phyloP scores from a whole-genome alignment of 1,284 basidiomycete species.

The Marasmius tenuissimus region DNA sequence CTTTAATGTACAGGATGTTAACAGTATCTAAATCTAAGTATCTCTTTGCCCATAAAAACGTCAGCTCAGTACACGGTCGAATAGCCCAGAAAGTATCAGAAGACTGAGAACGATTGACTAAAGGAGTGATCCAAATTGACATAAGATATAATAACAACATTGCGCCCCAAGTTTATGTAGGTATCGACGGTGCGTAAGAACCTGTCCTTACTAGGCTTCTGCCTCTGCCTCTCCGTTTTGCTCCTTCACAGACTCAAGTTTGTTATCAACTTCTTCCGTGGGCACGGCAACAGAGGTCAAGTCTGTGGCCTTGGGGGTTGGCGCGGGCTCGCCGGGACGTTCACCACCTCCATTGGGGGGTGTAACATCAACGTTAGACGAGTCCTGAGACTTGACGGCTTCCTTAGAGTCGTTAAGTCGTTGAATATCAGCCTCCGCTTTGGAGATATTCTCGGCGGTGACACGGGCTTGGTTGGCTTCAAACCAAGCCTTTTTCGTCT shows the following conservation, averaged over 20 bases:
- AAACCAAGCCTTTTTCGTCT: slow-evolving; percentile 95
- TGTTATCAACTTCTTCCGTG: slow-evolving; percentile 45
- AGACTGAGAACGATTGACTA: not conserved
- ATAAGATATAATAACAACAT: not conserved
- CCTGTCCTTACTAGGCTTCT: not conserved
- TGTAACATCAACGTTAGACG: slow-evolving; percentile 26
- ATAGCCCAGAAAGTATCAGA: too few relatives aligned
- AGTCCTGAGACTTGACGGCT: slow-evolving; percentile 39
- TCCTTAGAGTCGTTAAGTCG: slow-evolving; percentile 56
- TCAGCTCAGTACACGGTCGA: not conserved
- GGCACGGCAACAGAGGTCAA: slow-evolving; percentile 30
- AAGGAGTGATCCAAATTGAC: not conserved
- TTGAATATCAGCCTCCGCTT: slow-evolving; percentile 79
- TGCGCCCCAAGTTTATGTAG: too few relatives aligned
- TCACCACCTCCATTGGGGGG: slow-evolving; percentile 50
- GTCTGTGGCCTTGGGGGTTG: slow-evolving; percentile 39
- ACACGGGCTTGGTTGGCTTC: slow-evolving; percentile 72
- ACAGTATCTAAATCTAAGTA: slow-evolving; percentile 10
- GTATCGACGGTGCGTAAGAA: not conserved
- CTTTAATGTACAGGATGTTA: slow-evolving; percentile 12
- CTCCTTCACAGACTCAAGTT: slow-evolving; percentile 48
- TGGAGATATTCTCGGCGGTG: slow-evolving; percentile 73
- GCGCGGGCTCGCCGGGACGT: slow-evolving; percentile 45
- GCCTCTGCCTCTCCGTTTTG: slow-evolving; percentile 21
- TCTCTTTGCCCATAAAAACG: not conserved